Conservation (phyloP, 345 rosid species). For the Boechera divaricarpa region DNA sequence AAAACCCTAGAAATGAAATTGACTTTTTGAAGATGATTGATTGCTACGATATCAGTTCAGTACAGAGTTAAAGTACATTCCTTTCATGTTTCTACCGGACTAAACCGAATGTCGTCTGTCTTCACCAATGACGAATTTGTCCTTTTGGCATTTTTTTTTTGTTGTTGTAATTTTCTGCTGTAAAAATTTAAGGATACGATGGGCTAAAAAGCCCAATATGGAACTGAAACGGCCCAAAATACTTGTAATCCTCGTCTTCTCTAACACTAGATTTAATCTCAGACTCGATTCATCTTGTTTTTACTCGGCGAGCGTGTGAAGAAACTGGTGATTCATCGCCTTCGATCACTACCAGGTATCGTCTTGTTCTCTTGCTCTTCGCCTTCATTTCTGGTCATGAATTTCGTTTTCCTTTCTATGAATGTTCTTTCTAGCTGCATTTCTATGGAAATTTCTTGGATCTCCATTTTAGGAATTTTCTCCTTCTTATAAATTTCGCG, state of each 20-base stretch:
- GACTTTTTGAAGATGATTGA: conserved; percentile 44
- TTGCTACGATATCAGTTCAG: background rate
- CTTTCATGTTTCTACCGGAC: conserved; percentile 33
- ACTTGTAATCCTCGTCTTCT: background rate
- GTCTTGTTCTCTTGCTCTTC: conserved; percentile 19
- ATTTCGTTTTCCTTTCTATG: background rate
- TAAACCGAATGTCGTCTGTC: conserved; percentile 26
- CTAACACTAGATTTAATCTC: background rate
- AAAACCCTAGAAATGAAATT: conserved; percentile 47
- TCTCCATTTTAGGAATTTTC: conserved; percentile 23
- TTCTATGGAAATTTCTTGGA: conserved; percentile 20
- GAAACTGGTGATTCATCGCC: conserved; percentile 33
- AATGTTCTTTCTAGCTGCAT: conserved; percentile 22
- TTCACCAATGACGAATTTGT: conserved; percentile 2
- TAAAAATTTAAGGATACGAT: background rate
- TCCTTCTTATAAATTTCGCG: conserved; percentile 12
- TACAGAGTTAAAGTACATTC: conserved; percentile 6
- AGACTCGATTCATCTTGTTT: conserved; percentile 3
- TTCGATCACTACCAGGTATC: conserved; percentile 40
- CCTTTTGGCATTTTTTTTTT: background rate
- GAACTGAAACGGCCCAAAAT: conserved; percentile 22
- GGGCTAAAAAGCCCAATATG: conserved; percentile 34
- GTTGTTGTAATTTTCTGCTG: background rate
- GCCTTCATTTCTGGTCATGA: background rate
- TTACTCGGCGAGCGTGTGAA: conserved; percentile 27